These are phyloP conservation scores for Cryphonectria parasitica DNA, from an alignment of 2,329 filamentous ascomycete species.

Conservation along the genomic window DNA sequence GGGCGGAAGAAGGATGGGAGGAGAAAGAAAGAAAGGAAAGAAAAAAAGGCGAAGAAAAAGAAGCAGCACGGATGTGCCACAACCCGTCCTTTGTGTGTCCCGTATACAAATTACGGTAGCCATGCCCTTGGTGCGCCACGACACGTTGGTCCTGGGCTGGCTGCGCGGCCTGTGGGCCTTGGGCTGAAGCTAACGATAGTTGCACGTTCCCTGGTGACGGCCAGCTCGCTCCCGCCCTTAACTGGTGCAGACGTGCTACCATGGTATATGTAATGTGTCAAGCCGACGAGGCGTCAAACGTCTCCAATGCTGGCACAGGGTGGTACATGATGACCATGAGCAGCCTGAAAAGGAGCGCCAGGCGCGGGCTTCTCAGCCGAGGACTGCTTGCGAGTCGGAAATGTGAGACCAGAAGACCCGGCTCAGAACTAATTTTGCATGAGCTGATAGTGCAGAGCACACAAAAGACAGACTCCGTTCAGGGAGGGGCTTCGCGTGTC, in stretches of 20 bases:
- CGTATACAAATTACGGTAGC: neutral
- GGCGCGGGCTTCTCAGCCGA: neutral
- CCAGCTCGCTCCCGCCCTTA: neutral
- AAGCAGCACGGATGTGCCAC: conserved; percentile 11
- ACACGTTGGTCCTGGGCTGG: conserved; percentile 16
- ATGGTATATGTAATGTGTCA: neutral
- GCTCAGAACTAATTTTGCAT: neutral
- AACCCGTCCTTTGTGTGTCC: conserved; percentile 1
- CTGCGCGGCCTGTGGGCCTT: conserved; percentile 20
- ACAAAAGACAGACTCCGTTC: neutral
- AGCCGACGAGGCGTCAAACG: neutral
- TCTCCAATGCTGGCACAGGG: neutral
- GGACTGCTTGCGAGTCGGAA: neutral
- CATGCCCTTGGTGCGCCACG: conserved; percentile 3
- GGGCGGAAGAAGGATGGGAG: neutral
- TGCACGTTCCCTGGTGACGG: neutral
- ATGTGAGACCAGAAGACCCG: neutral
- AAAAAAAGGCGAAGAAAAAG: neutral
- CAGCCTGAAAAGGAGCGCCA: neutral
- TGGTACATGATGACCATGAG: neutral
- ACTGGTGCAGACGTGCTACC: neutral
- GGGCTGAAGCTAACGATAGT: conserved; percentile 13
- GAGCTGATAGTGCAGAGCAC: neutral
- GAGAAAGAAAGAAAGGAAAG: neutral
- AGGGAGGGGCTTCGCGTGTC: neutral